Percentiles rank a stretch among this genome's conserved stretches.
Evolutionary conservation across 2,329 filamentous ascomycete species (phyloP).

Genomic region (Colletotrichum somersetense): DNA sequence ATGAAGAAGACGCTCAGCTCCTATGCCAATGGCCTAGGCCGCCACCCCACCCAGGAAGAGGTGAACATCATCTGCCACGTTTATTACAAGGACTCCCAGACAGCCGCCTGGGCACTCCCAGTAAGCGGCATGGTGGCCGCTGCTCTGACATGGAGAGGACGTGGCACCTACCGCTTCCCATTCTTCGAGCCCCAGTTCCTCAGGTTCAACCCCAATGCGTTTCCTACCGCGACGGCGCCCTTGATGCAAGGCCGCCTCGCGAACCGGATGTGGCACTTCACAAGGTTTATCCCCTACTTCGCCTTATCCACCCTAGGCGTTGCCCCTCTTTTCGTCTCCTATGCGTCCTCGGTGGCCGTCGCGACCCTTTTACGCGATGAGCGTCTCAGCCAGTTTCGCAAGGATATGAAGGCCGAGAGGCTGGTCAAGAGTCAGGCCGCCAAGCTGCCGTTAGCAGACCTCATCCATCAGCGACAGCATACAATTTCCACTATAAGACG

Average conservation of each 20-base stretch:
- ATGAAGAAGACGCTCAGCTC: not conserved
- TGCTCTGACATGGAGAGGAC: slow-evolving; percentile 47
- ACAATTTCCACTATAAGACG: not conserved
- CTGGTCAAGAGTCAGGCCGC: slow-evolving; percentile 6
- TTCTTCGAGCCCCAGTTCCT: slow-evolving; percentile 53
- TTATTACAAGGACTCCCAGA: slow-evolving; percentile 49
- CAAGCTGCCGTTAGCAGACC: not conserved
- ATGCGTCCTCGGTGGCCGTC: slow-evolving; percentile 43
- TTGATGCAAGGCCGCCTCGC: slow-evolving; percentile 48
- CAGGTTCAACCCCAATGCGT: slow-evolving; percentile 49
- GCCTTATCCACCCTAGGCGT: slow-evolving; percentile 45
- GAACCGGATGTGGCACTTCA: slow-evolving; percentile 51
- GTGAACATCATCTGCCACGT: slow-evolving; percentile 49
- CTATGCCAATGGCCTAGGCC: slow-evolving; percentile 29
- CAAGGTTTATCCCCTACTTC: slow-evolving; percentile 53
- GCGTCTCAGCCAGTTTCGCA: slow-evolving; percentile 31
- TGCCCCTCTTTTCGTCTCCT: slow-evolving; percentile 48
- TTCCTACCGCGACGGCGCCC: slow-evolving; percentile 45
- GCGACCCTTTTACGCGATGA: slow-evolving; percentile 14
- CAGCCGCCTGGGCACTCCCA: slow-evolving; percentile 48
- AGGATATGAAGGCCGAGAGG: slow-evolving; percentile 31
- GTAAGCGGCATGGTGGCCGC: slow-evolving; percentile 45
- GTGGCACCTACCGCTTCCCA: slow-evolving; percentile 55
- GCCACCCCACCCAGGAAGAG: slow-evolving; percentile 53
- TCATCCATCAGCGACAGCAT: slow-evolving; percentile 5